Conservation (phyloP, 192 early-diverging fungal genomes). For the Backusella liffmaniae region DNA sequence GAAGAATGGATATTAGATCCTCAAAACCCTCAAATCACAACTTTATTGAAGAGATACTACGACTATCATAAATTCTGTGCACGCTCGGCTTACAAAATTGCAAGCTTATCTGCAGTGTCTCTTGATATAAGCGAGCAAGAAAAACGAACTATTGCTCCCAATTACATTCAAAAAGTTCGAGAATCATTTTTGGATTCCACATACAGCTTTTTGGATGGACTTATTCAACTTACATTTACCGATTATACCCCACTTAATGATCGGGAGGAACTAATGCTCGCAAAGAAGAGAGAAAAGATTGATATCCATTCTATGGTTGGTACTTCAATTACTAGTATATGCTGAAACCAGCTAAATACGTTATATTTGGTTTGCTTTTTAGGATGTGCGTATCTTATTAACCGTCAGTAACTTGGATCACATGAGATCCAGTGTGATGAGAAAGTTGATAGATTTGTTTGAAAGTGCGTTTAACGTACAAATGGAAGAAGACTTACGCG, state of each 20-base stretch:
- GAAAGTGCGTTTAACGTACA: constrained; percentile 65
- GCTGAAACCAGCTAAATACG: background rate
- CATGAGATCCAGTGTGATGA: constrained; percentile 68
- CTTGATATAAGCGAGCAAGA: constrained; percentile 35
- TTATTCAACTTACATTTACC: constrained; percentile 66
- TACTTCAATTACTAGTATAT: background rate
- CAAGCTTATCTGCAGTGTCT: constrained; percentile 44
- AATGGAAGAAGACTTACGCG: constrained; percentile 58
- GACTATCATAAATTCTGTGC: constrained; percentile 67
- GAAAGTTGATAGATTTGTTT: constrained; percentile 71
- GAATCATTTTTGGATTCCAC: constrained; percentile 67
- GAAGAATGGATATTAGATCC: constrained; percentile 72
- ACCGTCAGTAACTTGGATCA: constrained; percentile 84
- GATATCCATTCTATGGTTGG: constrained; percentile 37
- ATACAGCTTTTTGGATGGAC: constrained; percentile 78
- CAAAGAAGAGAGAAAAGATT: constrained; percentile 32
- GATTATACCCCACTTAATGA: constrained; percentile 40
- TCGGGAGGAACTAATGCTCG: constrained; percentile 27
- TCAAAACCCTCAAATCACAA: constrained; percentile 61
- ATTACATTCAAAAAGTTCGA: constrained; percentile 57
- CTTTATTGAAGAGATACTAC: constrained; percentile 64
- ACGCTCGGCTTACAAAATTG: constrained; percentile 60
- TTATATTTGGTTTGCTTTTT: constrained; percentile 14
- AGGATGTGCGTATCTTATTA: constrained; percentile 74
- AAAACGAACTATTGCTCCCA: constrained; percentile 45